These are phyloP conservation scores for Yamadazyma scolyti DNA, from an alignment of 805 yeast species.

Conservation along the genomic window DNA sequence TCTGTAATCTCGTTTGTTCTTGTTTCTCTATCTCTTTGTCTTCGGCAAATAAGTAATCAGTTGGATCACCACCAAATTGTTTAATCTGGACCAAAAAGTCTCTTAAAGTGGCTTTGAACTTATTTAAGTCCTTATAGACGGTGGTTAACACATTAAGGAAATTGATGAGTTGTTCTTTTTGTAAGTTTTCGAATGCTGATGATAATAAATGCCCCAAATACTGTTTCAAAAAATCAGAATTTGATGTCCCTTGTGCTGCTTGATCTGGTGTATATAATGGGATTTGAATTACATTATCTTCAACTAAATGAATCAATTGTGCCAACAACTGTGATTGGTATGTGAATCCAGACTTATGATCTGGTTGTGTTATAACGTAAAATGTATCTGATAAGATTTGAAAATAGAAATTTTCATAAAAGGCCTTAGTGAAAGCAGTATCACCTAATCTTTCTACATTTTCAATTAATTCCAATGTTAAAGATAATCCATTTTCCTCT, in stretches of 20 bases:
- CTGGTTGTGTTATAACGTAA: conserved; percentile 91
- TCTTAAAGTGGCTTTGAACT: conserved; percentile 81
- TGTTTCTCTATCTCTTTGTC: conserved; percentile 76
- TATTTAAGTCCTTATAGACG: conserved; percentile 67
- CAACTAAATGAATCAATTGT: conserved; percentile 77
- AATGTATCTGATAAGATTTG: conserved; percentile 89
- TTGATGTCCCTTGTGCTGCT: conserved; percentile 83
- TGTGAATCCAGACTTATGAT: conserved; percentile 94
- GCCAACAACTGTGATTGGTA: conserved; percentile 83
- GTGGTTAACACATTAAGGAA: conserved; percentile 75
- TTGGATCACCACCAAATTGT: conserved; percentile 92
- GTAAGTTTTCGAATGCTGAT: conserved; percentile 90
- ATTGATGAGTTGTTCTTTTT: conserved; percentile 73
- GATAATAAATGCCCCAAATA: conserved; percentile 78
- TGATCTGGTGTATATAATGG: conserved; percentile 80
- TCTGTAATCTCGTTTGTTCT: conserved; percentile 67
- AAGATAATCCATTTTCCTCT: conserved; percentile 83
- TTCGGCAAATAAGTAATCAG: conserved; percentile 91
- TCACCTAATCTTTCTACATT: conserved; percentile 79
- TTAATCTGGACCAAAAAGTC: conserved; percentile 96
- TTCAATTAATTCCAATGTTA: conserved; percentile 77
- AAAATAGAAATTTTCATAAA: conserved; percentile 85
- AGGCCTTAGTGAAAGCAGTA: conserved; percentile 73
- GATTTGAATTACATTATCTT: conserved; percentile 65
- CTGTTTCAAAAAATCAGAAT: conserved; percentile 72